Evolutionary conservation across 225 moss, liverwort and hornwort genomes (phyloP), one percentile per base, ranked within the genome.

Genomic region (Bryoerythrophyllum caledonicum): DNA sequence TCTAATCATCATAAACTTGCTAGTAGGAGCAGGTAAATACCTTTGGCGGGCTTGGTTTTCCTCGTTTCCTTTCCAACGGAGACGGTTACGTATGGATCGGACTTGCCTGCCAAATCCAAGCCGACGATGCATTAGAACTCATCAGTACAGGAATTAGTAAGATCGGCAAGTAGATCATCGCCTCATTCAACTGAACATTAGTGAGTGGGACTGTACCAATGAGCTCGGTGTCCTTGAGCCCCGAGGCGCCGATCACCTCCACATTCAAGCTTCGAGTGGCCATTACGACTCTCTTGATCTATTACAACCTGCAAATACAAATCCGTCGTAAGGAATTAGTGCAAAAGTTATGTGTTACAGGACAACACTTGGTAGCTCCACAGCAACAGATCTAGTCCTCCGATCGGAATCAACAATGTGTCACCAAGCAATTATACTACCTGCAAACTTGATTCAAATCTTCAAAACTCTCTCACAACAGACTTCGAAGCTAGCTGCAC

Each of bases 191-290:
- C 17, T 65, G 3, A 32, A 14, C n/a, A 40, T 19, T 41, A 10
- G 16, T n/a, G 48, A 23, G n/a, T 10, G 49, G 28, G 26, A 32
- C 32, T 32, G 68, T 76, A 83, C 83, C 83, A 58, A 81, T 10
- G 10, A 75, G 0, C 25, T 85, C 84, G 63, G 78, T 81, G 65
- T 85, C 49, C 78, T 81, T 85, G 63, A 85, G 84, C 32, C 84
- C 84, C 20, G 67, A 1, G 8, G 81, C 84, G 61, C 75, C 37
- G 71, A 81, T 72, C 27, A 85, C 10, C 78, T 81, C 84, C 74
- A 85, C 81, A 78, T 75, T 62, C 81, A 85, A 72, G 49, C 78
- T 78, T 63, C 81, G 54, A 63, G 58, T 67, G n/a, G 75, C 78
- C 84, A 84, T 84, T 53, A 20, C 2, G 2, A n/a, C n/a, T 11